Evolutionary conservation across 257 asterid species (phyloP).

Genomic region (Dorcoceras hygrometricum): DNA sequence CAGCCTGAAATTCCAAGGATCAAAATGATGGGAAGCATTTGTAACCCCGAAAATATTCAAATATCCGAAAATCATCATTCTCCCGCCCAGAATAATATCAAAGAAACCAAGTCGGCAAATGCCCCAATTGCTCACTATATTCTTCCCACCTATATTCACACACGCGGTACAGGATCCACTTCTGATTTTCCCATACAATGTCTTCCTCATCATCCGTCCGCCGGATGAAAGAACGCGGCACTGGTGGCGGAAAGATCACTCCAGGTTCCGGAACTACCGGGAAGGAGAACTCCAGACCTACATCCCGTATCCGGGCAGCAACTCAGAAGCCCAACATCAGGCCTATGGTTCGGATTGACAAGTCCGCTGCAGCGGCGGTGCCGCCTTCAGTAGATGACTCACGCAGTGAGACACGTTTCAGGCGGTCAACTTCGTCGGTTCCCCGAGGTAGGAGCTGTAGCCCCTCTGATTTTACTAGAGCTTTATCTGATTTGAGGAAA

Average conservation of each 20-base stretch:
- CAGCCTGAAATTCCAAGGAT: no score
- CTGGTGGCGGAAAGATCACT: conserved; percentile 38
- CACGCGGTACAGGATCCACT: neutral
- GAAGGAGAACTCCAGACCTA: conserved; percentile 67
- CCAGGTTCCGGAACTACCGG: conserved; percentile 56
- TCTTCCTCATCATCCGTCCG: conserved; percentile 58
- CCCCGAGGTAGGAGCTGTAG: conserved; percentile 87
- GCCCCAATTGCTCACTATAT: neutral
- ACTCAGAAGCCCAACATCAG: conserved; percentile 52
- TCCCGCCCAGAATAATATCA: conserved; percentile 23
- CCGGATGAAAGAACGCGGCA: conserved; percentile 60
- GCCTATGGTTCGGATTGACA: conserved; percentile 59
- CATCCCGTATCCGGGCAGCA: conserved; percentile 51
- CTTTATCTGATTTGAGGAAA: conserved; percentile 37
- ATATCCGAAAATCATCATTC: neutral
- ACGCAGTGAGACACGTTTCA: conserved; percentile 38
- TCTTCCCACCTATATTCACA: neutral
- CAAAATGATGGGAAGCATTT: no score
- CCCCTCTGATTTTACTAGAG: conserved; percentile 55
- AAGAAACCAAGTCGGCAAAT: neutral
- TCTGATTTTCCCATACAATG: conserved; percentile 22
- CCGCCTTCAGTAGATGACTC: conserved; percentile 23
- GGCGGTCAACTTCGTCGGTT: conserved; percentile 61
- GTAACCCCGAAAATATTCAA: conserved; percentile 3
- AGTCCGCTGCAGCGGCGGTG: conserved; percentile 27